phyloP scores from a whole-genome alignment of 495 filamentous ascomycete species.

The Trichocladium uniseriatum region DNA sequence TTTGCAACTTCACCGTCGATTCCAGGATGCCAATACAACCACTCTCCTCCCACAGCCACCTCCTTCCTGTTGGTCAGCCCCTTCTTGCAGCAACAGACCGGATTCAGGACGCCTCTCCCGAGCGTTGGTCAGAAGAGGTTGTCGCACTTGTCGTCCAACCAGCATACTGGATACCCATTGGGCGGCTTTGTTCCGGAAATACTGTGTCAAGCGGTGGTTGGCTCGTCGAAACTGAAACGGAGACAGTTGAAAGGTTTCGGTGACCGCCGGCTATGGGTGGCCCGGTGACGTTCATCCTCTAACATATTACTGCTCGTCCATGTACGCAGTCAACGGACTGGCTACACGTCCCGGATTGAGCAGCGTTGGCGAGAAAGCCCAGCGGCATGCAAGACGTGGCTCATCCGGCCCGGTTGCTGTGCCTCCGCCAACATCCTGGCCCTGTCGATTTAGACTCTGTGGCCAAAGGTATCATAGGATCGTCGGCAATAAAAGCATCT shows the following conservation, averaged over 20 bases:
- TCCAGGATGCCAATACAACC: neutral
- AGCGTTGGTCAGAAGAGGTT: no score
- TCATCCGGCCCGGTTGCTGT: constrained; percentile 4
- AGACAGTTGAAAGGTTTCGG: no score
- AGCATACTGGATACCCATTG: no score
- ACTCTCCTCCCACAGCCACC: neutral
- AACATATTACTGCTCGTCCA: no score
- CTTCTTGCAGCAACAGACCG: neutral
- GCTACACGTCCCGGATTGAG: constrained; percentile 1
- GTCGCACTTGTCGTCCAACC: no score
- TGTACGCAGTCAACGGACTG: neutral
- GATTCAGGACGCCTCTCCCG: neutral
- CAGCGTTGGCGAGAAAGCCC: neutral
- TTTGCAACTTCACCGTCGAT: neutral
- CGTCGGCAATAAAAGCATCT: neutral
- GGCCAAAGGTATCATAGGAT: neutral
- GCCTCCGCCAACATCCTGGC: neutral
- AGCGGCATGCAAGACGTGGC: neutral
- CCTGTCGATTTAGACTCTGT: neutral
- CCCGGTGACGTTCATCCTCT: no score
- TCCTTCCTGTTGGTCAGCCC: neutral
- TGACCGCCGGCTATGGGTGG: no score
- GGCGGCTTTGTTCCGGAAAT: no score
- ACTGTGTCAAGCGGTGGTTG: no score
- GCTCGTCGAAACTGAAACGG: no score